phyloP scores from a whole-genome alignment of 2,329 filamentous ascomycete genomes.

The Diaporthe sp. region DNA sequence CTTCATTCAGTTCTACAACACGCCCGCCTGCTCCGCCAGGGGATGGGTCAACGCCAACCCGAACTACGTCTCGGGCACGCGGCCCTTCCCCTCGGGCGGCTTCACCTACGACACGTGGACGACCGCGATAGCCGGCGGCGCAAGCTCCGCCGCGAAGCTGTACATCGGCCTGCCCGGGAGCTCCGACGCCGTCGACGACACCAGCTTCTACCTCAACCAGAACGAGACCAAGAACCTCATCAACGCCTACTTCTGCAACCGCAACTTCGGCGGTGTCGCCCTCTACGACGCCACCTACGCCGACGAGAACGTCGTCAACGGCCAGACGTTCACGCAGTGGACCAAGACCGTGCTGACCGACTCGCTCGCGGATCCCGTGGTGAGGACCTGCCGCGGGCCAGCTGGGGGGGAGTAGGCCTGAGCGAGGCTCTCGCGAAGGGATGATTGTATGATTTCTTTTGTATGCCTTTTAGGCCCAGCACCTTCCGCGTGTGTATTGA shows the following conservation, averaged over 20 bases:
- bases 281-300: conserved; percentile 58
- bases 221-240: conserved; percentile 53
- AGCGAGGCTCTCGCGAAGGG: neutral
- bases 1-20: conserved; percentile 66
- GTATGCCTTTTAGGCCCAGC: neutral
- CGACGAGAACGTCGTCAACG: conserved; percentile 11
- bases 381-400: neutral
- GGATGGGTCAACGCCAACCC: conserved; percentile 50
- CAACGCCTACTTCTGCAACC: conserved; percentile 53
- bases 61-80: conserved; percentile 46
- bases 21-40: conserved; percentile 52
- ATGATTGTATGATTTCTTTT: neutral
- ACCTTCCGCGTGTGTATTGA: neutral
- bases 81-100: conserved; percentile 43
- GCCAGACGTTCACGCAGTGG: conserved; percentile 2
- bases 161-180: conserved; percentile 59
- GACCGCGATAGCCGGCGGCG: conserved; percentile 49
- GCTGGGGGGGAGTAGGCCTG: neutral
- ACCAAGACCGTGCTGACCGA: conserved; percentile 4
- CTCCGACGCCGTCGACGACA: conserved; percentile 43
- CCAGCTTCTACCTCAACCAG: conserved; percentile 53
- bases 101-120: conserved; percentile 63
- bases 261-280: conserved; percentile 60
- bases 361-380: neutral
- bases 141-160: conserved; percentile 59